A percentile compares a stretch with the other conserved stretches of the same genome.
Evolutionary conservation across 768 basidiomycete genomes (phyloP).

Genomic region (Mycena maculata): DNA sequence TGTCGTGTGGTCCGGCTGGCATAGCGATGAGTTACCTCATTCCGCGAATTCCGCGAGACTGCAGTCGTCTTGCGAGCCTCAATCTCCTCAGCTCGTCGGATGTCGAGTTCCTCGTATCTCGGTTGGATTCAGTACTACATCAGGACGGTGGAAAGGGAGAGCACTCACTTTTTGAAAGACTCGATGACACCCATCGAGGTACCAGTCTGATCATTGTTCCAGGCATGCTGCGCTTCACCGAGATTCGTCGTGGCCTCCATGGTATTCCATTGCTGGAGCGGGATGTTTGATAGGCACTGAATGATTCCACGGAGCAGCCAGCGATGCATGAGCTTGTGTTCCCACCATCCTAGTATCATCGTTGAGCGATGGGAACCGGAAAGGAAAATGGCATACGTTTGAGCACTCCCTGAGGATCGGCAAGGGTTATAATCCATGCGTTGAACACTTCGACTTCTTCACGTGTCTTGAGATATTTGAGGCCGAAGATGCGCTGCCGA

Average conservation of each 20-base stretch:
- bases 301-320: constrained; percentile 22
- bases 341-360: constrained; percentile 20
- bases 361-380: not conserved
- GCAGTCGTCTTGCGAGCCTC: constrained; percentile 5
- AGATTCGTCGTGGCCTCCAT: constrained; percentile 23
- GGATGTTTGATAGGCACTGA: constrained; percentile 18
- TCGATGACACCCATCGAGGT: constrained; percentile 21
- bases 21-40: constrained; percentile 20
- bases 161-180: constrained; percentile 27
- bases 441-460: constrained; percentile 19
- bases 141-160: not conserved
- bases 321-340: constrained; percentile 20
- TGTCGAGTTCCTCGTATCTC: constrained; percentile 19
- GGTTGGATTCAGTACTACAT: not conserved
- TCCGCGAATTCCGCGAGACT: constrained; percentile 4
- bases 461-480: constrained; percentile 13
- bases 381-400: constrained; percentile 1
- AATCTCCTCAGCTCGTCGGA: constrained; percentile 21
- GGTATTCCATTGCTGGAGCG: constrained; percentile 17
- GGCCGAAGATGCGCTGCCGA: constrained; percentile 4
- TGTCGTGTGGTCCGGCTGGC: constrained; percentile 5
- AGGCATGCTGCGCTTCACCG: constrained; percentile 23
- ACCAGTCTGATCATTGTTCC: constrained; percentile 22
- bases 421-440: constrained; percentile 6
- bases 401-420: constrained; percentile 8